These are phyloP conservation scores for Inga leiocalycina DNA, from an alignment of 306 rosid species.

Conservation along the genomic window DNA sequence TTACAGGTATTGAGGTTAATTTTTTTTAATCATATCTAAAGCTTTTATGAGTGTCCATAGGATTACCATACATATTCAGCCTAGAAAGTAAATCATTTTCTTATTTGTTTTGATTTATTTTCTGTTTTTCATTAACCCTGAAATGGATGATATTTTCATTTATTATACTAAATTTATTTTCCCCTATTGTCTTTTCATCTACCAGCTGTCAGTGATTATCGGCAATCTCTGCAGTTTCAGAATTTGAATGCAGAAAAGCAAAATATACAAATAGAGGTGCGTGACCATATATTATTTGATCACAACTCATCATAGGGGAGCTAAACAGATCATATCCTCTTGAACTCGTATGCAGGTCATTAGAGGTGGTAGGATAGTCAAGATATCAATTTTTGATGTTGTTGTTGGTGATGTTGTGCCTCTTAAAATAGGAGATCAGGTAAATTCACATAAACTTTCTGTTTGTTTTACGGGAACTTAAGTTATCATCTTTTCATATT, in stretches of 20 bases:
- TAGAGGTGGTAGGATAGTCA: constrained; percentile 80
- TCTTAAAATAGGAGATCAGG: constrained; percentile 97
- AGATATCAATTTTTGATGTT: constrained; percentile 82
- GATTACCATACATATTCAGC: constrained; percentile 12
- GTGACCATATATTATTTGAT: constrained; percentile 33
- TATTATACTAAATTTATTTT: constrained; percentile 31
- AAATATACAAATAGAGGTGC: constrained; percentile 90
- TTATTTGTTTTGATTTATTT: constrained; percentile 7
- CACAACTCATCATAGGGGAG: constrained; percentile 19
- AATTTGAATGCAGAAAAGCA: constrained; percentile 87
- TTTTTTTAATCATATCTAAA: constrained; percentile 13
- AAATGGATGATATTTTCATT: background rate
- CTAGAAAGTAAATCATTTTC: background rate
- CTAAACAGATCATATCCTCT: constrained; percentile 34
- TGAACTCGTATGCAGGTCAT: constrained; percentile 61
- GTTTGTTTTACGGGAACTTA: constrained; percentile 30
- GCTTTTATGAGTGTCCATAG: background rate
- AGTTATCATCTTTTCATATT: constrained; percentile 9
- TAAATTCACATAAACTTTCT: constrained; percentile 38
- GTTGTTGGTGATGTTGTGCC: constrained; percentile 98
- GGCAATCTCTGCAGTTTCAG: constrained; percentile 94
- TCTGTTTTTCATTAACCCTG: constrained; percentile 20
- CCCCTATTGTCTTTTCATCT: constrained; percentile 30
- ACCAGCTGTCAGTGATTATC: constrained; percentile 90
- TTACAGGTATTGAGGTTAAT: constrained; percentile 71